These are phyloP conservation scores for Letharia columbiana DNA, from an alignment of 495 filamentous ascomycete species.

Conservation along the genomic window DNA sequence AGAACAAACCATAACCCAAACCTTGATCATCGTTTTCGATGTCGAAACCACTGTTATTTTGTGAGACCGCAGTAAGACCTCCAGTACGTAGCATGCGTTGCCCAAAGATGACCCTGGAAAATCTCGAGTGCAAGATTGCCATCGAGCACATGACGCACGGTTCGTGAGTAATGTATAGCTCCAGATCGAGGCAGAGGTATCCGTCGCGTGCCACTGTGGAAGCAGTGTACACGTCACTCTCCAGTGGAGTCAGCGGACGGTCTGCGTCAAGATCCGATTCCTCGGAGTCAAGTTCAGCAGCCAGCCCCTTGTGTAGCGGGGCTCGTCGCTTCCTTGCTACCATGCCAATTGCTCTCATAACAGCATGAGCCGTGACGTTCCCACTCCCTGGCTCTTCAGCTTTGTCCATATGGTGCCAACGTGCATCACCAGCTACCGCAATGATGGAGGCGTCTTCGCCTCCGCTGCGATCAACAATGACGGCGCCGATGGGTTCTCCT, in stretches of 20 bases:
- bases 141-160: conserved; percentile 95
- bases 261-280: conserved; percentile 13
- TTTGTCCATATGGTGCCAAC: conserved; percentile 38
- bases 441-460: conserved; percentile 40
- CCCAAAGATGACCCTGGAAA: conserved; percentile 73
- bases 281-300: background rate
- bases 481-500: conserved; percentile 68
- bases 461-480: conserved; percentile 56
- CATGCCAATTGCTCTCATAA: conserved; percentile 81
- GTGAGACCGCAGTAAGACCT: conserved; percentile 40
- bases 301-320: background rate
- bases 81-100: conserved; percentile 51
- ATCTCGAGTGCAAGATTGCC: conserved; percentile 86
- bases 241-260: conserved; percentile 36
- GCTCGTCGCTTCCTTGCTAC: conserved; percentile 53
- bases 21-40: conserved; percentile 29
- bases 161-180: conserved; percentile 88
- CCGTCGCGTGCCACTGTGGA: conserved; percentile 43
- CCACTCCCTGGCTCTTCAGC: conserved; percentile 40
- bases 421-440: conserved; percentile 68
- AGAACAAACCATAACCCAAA: conserved; percentile 75
- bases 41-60: conserved; percentile 21
- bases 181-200: conserved; percentile 88
- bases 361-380: conserved; percentile 72
- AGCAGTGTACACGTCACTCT: conserved; percentile 26